A percentile compares a stretch with the other conserved stretches of the same genome.
Conservation (phyloP, 495 filamentous ascomycete genomes). For the Cercophora scortea region DNA sequence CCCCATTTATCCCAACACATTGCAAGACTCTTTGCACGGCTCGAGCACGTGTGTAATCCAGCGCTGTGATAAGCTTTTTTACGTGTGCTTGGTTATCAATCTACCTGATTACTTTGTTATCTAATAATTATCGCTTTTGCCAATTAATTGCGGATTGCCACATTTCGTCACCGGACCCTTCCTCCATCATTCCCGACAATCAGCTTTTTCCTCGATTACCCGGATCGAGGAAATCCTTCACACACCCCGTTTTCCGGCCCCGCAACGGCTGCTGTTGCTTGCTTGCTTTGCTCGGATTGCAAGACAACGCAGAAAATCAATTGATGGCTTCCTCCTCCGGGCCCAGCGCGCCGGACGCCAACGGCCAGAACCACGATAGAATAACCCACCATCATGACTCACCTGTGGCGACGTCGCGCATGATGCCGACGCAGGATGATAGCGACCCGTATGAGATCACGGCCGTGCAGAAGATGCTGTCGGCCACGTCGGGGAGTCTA, state of each 20-base stretch:
- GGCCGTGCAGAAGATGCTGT: conserved; percentile 82
- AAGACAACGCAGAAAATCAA: neutral
- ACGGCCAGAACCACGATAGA: conserved; percentile 10
- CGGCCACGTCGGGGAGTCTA: conserved; percentile 82
- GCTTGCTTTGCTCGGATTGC: too few species aligned
- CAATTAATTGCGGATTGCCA: too few species aligned
- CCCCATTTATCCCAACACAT: neutral
- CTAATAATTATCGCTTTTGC: too few species aligned
- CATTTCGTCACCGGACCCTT: too few species aligned
- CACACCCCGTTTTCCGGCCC: neutral
- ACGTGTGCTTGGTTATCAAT: neutral
- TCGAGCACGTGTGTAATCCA: too few species aligned
- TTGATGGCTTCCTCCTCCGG: neutral
- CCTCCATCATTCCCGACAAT: neutral
- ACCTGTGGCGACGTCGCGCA: neutral
- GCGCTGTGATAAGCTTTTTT: too few species aligned
- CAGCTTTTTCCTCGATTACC: neutral
- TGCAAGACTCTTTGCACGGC: neutral
- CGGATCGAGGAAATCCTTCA: neutral
- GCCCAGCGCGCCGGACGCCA: neutral
- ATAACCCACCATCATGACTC: conserved; percentile 4
- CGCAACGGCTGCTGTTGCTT: neutral
- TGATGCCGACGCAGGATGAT: conserved; percentile 13
- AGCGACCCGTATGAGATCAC: conserved; percentile 53
- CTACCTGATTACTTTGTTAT: too few species aligned